These are phyloP conservation scores for Hypericum androsaemum DNA, from an alignment of 345 rosid genomes.

Conservation along the genomic window DNA sequence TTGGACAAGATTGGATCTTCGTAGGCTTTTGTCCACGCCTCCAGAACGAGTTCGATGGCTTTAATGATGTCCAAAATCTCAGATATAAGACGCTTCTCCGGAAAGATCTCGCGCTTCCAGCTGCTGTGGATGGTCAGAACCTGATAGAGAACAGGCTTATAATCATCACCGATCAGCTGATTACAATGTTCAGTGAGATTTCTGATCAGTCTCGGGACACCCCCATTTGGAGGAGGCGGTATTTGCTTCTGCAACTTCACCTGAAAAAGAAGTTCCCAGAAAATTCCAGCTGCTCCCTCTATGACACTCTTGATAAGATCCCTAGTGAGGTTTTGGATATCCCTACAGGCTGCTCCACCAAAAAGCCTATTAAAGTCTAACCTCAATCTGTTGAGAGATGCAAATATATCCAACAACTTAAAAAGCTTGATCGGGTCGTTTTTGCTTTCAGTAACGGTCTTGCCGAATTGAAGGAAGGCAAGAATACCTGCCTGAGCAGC, in stretches of 20 bases:
- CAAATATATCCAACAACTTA: slow-evolving; percentile 79
- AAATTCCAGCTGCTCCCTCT: slow-evolving; percentile 83
- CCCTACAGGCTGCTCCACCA: slow-evolving; percentile 88
- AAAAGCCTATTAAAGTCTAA: slow-evolving; percentile 89
- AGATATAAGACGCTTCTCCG: slow-evolving; percentile 57
- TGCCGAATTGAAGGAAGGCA: slow-evolving; percentile 90
- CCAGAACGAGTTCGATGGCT: slow-evolving; percentile 68
- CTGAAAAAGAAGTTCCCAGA: slow-evolving; percentile 90
- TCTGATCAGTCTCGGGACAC: slow-evolving; percentile 70
- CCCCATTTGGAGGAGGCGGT: slow-evolving; percentile 77
- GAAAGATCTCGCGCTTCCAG: slow-evolving; percentile 88
- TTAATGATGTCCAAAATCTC: slow-evolving; percentile 64
- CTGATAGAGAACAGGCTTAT: slow-evolving; percentile 69
- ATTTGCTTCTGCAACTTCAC: slow-evolving; percentile 78
- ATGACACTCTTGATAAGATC: slow-evolving; percentile 86
- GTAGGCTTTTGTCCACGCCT: slow-evolving; percentile 72
- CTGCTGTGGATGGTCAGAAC: slow-evolving; percentile 78
- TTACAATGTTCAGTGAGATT: slow-evolving; percentile 84
- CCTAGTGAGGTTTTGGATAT: slow-evolving; percentile 88
- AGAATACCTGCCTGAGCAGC: slow-evolving; percentile 96
- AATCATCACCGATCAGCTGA: slow-evolving; percentile 73
- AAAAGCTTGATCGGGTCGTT: slow-evolving; percentile 91
- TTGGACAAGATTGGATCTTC: slow-evolving; percentile 44
- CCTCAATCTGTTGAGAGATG: slow-evolving; percentile 76
- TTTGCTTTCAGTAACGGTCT: slow-evolving; percentile 83